These are phyloP conservation scores for Aspergillus vadensis DNA, from an alignment of 2,329 filamentous ascomycete species.

Conservation along the genomic window DNA sequence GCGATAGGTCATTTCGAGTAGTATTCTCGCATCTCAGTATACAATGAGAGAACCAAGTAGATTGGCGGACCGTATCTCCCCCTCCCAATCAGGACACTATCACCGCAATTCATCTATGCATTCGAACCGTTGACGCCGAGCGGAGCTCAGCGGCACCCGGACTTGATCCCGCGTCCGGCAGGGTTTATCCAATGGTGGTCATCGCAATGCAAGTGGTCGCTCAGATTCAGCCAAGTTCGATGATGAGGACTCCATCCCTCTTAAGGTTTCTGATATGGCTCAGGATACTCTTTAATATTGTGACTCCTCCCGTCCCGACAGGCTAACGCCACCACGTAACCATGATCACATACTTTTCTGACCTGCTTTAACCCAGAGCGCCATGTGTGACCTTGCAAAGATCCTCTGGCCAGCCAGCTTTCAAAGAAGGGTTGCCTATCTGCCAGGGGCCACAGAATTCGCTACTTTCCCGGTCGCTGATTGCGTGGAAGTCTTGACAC, in stretches of 20 bases:
- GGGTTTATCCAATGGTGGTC: conserved; percentile 2
- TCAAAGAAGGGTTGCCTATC: conserved; percentile 9
- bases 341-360: conserved; percentile 5
- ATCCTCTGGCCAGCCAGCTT: not conserved
- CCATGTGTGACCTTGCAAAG: conserved; percentile 15
- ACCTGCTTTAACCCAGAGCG: conserved; percentile 11
- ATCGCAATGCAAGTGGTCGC: not conserved
- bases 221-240: no score
- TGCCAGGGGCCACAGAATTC: conserved; percentile 12
- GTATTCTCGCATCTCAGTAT: not conserved
- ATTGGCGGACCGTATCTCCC: not conserved
- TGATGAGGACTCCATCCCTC: not conserved
- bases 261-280: not conserved
- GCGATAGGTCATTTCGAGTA: not conserved
- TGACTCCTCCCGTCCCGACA: conserved; percentile 3
- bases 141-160: conserved; percentile 1
- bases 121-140: conserved; percentile 16
- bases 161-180: conserved; percentile 5
- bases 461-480: not conserved
- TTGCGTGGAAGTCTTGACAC: conserved; percentile 1
- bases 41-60: not conserved
- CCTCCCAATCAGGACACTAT: not conserved
- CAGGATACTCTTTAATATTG: not conserved
- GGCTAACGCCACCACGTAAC: conserved; percentile 8
- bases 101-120: conserved; percentile 9